These are phyloP conservation scores for Xylariaceae sp. DNA, from an alignment of 2,329 filamentous ascomycete genomes.

Conservation along the genomic window DNA sequence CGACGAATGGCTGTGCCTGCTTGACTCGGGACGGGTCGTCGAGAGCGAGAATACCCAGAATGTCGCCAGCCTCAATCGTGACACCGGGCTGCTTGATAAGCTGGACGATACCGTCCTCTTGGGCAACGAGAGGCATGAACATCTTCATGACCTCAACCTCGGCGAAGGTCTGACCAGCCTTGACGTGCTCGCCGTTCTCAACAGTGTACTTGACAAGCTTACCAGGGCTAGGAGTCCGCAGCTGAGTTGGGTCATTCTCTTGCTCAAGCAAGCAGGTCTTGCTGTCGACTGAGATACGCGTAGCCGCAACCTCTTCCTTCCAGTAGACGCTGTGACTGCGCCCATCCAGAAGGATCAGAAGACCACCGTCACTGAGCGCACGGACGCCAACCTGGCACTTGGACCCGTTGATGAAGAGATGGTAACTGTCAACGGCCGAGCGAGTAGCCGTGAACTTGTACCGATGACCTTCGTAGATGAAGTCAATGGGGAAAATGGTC, in stretches of 20 bases:
- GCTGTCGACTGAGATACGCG: slow-evolving; percentile 90
- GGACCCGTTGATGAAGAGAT: slow-evolving; percentile 97
- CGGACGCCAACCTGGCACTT: slow-evolving; percentile 91
- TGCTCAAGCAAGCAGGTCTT: slow-evolving; percentile 98
- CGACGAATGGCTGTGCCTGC: slow-evolving; percentile 89
- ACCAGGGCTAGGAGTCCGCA: slow-evolving; percentile 87
- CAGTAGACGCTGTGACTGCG: slow-evolving; percentile 98
- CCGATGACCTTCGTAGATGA: slow-evolving; percentile 93
- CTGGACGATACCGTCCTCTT: slow-evolving; percentile 93
- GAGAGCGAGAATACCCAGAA: slow-evolving; percentile 90
- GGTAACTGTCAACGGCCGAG: slow-evolving; percentile 88
- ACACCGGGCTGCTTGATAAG: slow-evolving; percentile 98
- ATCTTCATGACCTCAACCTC: slow-evolving; percentile 99
- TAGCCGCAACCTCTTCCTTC: slow-evolving; percentile 97
- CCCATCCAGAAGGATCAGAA: slow-evolving; percentile 82
- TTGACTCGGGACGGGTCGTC: slow-evolving; percentile 96
- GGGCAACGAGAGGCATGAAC: slow-evolving; percentile 97
- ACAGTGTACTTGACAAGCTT: slow-evolving; percentile 98
- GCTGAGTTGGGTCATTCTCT: slow-evolving; percentile 96
- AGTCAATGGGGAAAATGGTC: slow-evolving; percentile 95
- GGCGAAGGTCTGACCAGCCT: slow-evolving; percentile 85
- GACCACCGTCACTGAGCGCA: slow-evolving; percentile 85
- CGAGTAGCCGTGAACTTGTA: slow-evolving; percentile 98
- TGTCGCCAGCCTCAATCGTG: slow-evolving; percentile 95
- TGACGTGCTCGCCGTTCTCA: slow-evolving; percentile 89